phyloP scores from a whole-genome alignment of 1,284 basidiomycete genomes.

The Malassezia cuniculi region DNA sequence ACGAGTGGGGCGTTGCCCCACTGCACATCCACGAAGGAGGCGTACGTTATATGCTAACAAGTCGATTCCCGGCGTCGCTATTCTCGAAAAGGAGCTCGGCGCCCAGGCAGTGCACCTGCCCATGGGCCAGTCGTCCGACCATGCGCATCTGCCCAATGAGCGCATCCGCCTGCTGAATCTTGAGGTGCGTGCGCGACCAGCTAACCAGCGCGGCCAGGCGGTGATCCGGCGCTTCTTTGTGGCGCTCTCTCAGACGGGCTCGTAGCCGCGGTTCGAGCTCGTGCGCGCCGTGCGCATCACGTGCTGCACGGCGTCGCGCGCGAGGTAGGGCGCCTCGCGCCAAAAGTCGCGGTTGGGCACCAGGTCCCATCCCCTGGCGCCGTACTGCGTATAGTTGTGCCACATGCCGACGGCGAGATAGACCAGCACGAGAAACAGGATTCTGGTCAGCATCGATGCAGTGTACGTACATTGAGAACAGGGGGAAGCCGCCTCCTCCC shows the following conservation, averaged over 20 bases:
- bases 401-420: slow-evolving; percentile 30
- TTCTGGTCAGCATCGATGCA: neutral
- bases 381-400: slow-evolving; percentile 35
- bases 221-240: neutral
- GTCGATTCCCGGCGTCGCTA: slow-evolving; percentile 64
- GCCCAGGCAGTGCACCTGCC: slow-evolving; percentile 68
- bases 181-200: slow-evolving; percentile 25
- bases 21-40: slow-evolving; percentile 70
- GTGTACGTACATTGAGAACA: neutral
- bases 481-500: neutral
- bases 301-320: slow-evolving; percentile 20
- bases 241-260: too few species aligned
- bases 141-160: slow-evolving; percentile 75
- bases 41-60: slow-evolving; percentile 48
- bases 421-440: slow-evolving; percentile 13
- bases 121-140: slow-evolving; percentile 60
- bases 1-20: slow-evolving; percentile 68
- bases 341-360: slow-evolving; percentile 35
- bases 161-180: slow-evolving; percentile 65
- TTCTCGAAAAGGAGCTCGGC: slow-evolving; percentile 73
- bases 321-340: slow-evolving; percentile 29
- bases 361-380: slow-evolving; percentile 33
- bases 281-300: slow-evolving; percentile 17
- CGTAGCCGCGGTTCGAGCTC: slow-evolving; percentile 15
- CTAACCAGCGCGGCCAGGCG: neutral